These are phyloP conservation scores for Stephanodiscus triporus DNA, from an alignment of 108 stramenopile species.

Conservation along the genomic window DNA sequence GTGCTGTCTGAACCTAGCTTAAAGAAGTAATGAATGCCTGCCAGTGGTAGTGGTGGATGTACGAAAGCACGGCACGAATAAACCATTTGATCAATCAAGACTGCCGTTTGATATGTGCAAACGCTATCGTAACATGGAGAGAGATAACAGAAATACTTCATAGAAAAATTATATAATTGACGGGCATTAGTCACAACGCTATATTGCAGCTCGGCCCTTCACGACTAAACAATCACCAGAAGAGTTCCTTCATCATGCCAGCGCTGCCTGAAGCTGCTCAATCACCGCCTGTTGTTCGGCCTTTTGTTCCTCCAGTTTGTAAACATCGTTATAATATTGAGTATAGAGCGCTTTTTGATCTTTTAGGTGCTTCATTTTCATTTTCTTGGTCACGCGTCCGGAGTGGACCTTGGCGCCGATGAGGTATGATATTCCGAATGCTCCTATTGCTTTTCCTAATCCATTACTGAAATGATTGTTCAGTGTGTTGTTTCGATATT, in stretches of 20 bases:
- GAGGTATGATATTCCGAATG: slow-evolving; percentile 65
- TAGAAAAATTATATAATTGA: too few species aligned
- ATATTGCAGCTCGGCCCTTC: neutral
- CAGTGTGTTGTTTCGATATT: neutral
- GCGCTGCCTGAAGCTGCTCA: slow-evolving; percentile 49
- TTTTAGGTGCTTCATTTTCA: slow-evolving; percentile 80
- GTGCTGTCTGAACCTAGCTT: too few species aligned
- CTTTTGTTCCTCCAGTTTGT: slow-evolving; percentile 86
- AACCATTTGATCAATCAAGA: too few species aligned
- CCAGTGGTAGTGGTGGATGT: too few species aligned
- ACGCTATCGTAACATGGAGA: too few species aligned
- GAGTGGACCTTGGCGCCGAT: slow-evolving; percentile 78
- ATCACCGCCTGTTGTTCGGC: slow-evolving; percentile 63
- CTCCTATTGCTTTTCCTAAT: slow-evolving; percentile 58
- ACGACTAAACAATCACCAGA: neutral
- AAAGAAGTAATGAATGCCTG: too few species aligned
- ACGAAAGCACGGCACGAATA: too few species aligned
- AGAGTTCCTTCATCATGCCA: slow-evolving; percentile 20
- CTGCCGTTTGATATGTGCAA: too few species aligned
- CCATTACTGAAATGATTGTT: slow-evolving; percentile 34
- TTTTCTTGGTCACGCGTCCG: slow-evolving; percentile 68
- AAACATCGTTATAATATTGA: slow-evolving; percentile 93
- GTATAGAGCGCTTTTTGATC: slow-evolving; percentile 91
- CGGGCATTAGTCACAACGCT: too few species aligned
- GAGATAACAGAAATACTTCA: too few species aligned